Conservation (phyloP, 768 basidiomycete species). For the Boletales sp. region DNA sequence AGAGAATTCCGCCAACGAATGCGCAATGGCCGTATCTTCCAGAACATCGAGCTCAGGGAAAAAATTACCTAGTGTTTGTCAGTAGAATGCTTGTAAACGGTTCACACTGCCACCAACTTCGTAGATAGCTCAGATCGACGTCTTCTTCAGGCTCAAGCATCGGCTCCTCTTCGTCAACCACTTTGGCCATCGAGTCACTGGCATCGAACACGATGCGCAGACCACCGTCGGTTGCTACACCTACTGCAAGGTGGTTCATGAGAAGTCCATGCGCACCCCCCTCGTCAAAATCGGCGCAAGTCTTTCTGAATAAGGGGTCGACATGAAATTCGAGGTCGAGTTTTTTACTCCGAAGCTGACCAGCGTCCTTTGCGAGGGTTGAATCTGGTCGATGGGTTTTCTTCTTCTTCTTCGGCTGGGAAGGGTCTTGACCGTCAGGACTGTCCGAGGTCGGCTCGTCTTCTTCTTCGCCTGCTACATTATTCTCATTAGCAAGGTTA, state of each 20-base stretch:
- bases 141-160: constrained; percentile 67
- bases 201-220: constrained; percentile 95
- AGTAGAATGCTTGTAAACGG: constrained; percentile 1
- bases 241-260: constrained; percentile 91
- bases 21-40: constrained; percentile 71
- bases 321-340: constrained; percentile 94
- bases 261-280: constrained; percentile 93
- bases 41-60: constrained; percentile 65
- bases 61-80: constrained; percentile 52
- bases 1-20: constrained; percentile 76
- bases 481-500: constrained; percentile 72
- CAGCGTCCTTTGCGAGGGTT: constrained; percentile 85
- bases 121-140: constrained; percentile 60
- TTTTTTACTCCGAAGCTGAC: constrained; percentile 84
- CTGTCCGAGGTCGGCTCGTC: constrained; percentile 57
- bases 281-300: constrained; percentile 97
- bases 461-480: constrained; percentile 54
- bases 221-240: constrained; percentile 73
- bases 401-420: constrained; percentile 55
- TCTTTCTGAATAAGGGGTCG: constrained; percentile 97
- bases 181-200: constrained; percentile 82
- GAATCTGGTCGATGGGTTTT: constrained; percentile 69
- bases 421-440: constrained; percentile 64
- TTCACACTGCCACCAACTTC: constrained; percentile 42
- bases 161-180: constrained; percentile 63